Evolutionary conservation across 306 rosid genomes (phyloP), one percentile per base, ranked within the genome.

Genomic region (Fagus crenata): DNA sequence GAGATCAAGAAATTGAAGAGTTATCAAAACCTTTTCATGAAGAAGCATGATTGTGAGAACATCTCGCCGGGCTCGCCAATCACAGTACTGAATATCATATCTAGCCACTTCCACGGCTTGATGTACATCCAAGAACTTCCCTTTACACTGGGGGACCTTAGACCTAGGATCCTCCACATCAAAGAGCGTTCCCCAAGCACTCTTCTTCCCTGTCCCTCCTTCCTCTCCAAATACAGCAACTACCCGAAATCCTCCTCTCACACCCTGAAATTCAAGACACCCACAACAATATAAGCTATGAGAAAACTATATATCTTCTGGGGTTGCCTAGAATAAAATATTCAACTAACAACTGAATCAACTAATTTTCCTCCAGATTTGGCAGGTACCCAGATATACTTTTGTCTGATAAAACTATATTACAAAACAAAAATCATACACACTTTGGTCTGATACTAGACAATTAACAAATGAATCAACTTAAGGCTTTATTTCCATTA

Each of bases 31-130:
- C 99, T 91, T 96, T 81, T 96, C 97, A 73, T 93, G 99, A 76
- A 96, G 98, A 68, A 88, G 96, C 99, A 91, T 91, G 87, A 93
- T 96, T 65, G 97, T 70, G 32, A 92, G 99, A 65, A 96, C 88
- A 14, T 96, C 99, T 84, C 89, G 99, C 28, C 99, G 93, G 86
- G 99, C 99, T 43, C 97, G 90, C 99, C 99, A 96, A 85, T 96
- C 99, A 55, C 89, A 93, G 77, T 93, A 96, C 53, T 93, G 97
- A 85, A 96, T 77, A 82, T 96, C 99, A 46, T 64, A 84, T 74
- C 96, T 89, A 46, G 94, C 99, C 55, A 96, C 93, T 89, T 96
- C 98, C 42, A 91, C 72, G 39, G 98, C 99, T 87, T 93, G 96
- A 67, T 84, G 61, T 58, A 81, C 81, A 80, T 96, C 97, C 86